These are phyloP conservation scores for Aureobasidium mangrovei DNA, from an alignment of 2,329 filamentous ascomycete genomes.

Conservation along the genomic window DNA sequence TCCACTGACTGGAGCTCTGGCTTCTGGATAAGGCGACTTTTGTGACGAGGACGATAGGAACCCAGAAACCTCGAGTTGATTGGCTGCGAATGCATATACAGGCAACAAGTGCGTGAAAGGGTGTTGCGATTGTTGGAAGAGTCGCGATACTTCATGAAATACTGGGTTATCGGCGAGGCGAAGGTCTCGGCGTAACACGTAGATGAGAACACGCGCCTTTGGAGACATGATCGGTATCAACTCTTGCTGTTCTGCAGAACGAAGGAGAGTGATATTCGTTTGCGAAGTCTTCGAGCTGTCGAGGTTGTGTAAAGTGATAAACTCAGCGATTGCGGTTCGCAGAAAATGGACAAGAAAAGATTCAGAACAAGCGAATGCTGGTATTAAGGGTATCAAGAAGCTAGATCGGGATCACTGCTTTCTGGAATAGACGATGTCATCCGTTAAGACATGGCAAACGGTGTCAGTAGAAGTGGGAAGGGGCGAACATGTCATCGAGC, in stretches of 20 bases:
- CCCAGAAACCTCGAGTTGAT: slow-evolving; percentile 67
- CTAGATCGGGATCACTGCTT: neutral
- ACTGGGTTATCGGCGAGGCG: slow-evolving; percentile 68
- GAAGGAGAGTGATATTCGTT: neutral
- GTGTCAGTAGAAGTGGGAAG: neutral
- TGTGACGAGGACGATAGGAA: slow-evolving; percentile 46
- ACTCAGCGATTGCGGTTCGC: neutral
- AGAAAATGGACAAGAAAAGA: neutral
- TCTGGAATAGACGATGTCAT: slow-evolving; percentile 7
- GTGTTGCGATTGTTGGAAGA: slow-evolving; percentile 39
- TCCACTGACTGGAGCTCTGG: slow-evolving; percentile 53
- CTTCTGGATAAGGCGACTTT: slow-evolving; percentile 59
- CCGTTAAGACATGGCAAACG: slow-evolving; percentile 2
- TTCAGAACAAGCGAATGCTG: neutral
- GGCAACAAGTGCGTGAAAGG: slow-evolving; percentile 59
- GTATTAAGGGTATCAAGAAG: slow-evolving; percentile 4
- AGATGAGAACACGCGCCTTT: slow-evolving; percentile 48
- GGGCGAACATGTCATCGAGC: slow-evolving; percentile 8
- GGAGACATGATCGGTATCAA: slow-evolving; percentile 1
- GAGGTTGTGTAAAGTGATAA: too few species aligned
- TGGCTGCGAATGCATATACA: slow-evolving; percentile 58
- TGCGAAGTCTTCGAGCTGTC: too few species aligned
- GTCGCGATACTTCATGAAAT: slow-evolving; percentile 47
- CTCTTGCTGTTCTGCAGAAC: neutral
- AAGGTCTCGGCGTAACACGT: slow-evolving; percentile 63